These are phyloP conservation scores for Heterobasidion parviporum DNA, from an alignment of 1,284 basidiomycete genomes.

Conservation along the genomic window DNA sequence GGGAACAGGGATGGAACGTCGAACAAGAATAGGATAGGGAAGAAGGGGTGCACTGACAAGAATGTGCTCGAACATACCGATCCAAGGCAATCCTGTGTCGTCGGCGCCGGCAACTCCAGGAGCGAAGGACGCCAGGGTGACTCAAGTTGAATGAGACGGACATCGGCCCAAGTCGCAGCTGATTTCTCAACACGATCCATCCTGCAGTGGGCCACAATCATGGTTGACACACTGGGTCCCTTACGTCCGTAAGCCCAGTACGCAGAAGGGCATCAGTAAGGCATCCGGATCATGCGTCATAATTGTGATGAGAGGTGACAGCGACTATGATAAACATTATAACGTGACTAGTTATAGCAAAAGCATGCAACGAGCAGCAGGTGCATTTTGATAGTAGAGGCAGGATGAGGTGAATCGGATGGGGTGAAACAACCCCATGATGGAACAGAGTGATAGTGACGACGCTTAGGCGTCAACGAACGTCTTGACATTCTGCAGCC, in stretches of 20 bases:
- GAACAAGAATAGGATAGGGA: too few species aligned
- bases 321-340: neutral
- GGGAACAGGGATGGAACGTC: too few species aligned
- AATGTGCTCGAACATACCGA: too few species aligned
- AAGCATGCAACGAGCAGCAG: neutral
- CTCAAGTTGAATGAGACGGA: too few species aligned
- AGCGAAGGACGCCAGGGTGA: too few species aligned
- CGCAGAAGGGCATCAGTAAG: neutral
- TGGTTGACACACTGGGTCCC: neutral
- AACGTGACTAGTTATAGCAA: neutral
- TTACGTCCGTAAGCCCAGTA: neutral
- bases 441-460: neutral
- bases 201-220: too few species aligned
- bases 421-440: neutral
- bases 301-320: neutral
- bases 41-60: too few species aligned
- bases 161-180: too few species aligned
- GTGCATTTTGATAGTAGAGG: neutral
- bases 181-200: too few species aligned
- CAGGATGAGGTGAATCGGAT: neutral
- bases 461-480: conserved; percentile 68
- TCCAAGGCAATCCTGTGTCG: too few species aligned
- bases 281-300: neutral
- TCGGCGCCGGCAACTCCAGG: too few species aligned
- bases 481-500: conserved; percentile 78